phyloP scores from a whole-genome alignment of 306 rosid species.

The Quercus variabilis region DNA sequence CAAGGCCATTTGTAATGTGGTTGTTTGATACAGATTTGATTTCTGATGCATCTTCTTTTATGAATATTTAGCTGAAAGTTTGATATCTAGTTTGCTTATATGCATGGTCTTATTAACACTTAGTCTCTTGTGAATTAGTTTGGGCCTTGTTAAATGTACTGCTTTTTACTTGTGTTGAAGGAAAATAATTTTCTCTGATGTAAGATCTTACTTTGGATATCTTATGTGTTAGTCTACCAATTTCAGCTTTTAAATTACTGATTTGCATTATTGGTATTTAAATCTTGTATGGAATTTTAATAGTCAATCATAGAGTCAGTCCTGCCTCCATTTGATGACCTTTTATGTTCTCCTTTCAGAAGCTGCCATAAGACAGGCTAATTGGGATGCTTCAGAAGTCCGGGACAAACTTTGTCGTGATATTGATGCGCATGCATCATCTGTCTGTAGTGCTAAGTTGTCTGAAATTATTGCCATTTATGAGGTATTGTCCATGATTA shows the following conservation, averaged over 20 bases:
- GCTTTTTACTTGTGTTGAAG: slow-evolving; percentile 6
- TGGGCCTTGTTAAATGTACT: neutral
- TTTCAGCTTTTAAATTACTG: neutral
- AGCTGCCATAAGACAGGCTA: slow-evolving; percentile 54
- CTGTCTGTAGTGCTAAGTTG: slow-evolving; percentile 52
- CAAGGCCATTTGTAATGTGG: neutral
- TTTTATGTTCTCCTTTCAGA: slow-evolving; percentile 40
- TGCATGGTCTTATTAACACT: neutral
- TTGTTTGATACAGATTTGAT: neutral
- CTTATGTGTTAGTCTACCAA: neutral
- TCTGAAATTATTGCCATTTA: slow-evolving; percentile 37
- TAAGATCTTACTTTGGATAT: slow-evolving; percentile 4
- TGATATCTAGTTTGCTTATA: slow-evolving; percentile 4
- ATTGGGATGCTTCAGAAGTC: slow-evolving; percentile 67
- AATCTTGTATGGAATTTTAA: neutral
- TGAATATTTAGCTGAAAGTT: neutral
- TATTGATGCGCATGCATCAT: slow-evolving; percentile 56
- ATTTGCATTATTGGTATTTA: neutral
- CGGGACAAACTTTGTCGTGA: slow-evolving; percentile 72
- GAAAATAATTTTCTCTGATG: slow-evolving; percentile 1
- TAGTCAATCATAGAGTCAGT: neutral
- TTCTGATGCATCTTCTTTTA: neutral
- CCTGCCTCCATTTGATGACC: neutral
- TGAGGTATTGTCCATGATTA: slow-evolving; percentile 49
- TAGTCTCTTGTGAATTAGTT: neutral